A percentile compares a stretch with the other conserved stretches of the same genome.
These are phyloP conservation scores for Diaporthe helianthi DNA, from an alignment of 2,329 filamentous ascomycete species.

Conservation along the genomic window DNA sequence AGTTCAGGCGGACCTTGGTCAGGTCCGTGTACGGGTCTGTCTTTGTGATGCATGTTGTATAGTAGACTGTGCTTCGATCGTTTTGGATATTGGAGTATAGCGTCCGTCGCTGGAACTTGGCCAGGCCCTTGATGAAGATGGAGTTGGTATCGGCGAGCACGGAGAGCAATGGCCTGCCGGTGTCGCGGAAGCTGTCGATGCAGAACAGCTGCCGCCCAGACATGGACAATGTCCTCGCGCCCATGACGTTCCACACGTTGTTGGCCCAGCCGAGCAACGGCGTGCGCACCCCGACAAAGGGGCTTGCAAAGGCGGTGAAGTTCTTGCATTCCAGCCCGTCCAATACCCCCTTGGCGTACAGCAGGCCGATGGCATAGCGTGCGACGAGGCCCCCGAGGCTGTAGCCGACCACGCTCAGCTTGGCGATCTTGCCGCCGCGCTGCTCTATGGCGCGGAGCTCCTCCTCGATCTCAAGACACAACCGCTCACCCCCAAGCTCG, in stretches of 20 bases:
- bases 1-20: conserved; percentile 74
- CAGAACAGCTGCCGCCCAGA: conserved; percentile 89
- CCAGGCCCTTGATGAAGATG: conserved; percentile 83
- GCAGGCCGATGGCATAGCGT: conserved; percentile 83
- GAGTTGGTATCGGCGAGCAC: conserved; percentile 83
- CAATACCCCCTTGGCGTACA: conserved; percentile 82
- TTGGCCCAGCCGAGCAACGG: conserved; percentile 71
- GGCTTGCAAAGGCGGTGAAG: conserved; percentile 91
- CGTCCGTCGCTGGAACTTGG: conserved; percentile 76
- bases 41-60: conserved; percentile 79
- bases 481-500: conserved; percentile 71
- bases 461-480: conserved; percentile 72
- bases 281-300: conserved; percentile 78
- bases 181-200: conserved; percentile 85
- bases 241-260: conserved; percentile 82
- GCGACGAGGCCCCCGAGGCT: conserved; percentile 87
- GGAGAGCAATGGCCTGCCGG: conserved; percentile 78
- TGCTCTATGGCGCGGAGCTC: conserved; percentile 62
- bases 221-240: conserved; percentile 78
- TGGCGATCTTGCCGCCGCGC: conserved; percentile 75
- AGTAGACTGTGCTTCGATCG: conserved; percentile 81
- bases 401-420: conserved; percentile 88
- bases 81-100: conserved; percentile 90
- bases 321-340: conserved; percentile 84
- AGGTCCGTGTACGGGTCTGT: conserved; percentile 79